phyloP scores from a whole-genome alignment of 2,329 filamentous ascomycete genomes.

The Triangularia setosa region DNA sequence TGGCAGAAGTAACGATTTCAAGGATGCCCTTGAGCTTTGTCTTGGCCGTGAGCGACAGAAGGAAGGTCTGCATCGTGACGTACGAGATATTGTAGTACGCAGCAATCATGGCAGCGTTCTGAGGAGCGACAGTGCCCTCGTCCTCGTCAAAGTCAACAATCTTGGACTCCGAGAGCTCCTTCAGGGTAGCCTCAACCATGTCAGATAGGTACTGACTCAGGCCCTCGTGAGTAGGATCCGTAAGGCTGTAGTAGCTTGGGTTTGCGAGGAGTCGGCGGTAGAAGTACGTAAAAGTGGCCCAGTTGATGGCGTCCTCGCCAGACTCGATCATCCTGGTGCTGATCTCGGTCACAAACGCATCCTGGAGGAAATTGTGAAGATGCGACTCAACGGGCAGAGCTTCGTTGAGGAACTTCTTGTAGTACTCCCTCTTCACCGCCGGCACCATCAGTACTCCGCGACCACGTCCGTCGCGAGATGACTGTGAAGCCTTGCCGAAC shows the following conservation, averaged over 20 bases:
- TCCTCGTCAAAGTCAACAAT: conserved; percentile 95
- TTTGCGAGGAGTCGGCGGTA: conserved; percentile 93
- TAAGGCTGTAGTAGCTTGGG: conserved; percentile 91
- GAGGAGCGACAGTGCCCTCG: conserved; percentile 80
- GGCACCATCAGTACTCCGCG: conserved; percentile 97
- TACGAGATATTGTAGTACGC: conserved; percentile 99
- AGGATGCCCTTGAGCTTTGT: conserved; percentile 97
- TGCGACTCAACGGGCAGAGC: conserved; percentile 94
- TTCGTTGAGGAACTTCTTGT: conserved; percentile 97
- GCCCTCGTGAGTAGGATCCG: conserved; percentile 83
- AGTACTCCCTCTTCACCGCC: conserved; percentile 91
- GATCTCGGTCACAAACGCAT: conserved; percentile 95
- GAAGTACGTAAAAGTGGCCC: conserved; percentile 98
- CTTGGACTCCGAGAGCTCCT: conserved; percentile 86
- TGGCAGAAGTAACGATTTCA: conserved; percentile 94
- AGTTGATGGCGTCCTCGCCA: conserved; percentile 95
- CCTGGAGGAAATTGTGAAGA: conserved; percentile 84
- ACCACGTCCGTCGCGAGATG: conserved; percentile 72
- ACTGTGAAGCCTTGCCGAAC: conserved; percentile 88
- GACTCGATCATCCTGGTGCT: conserved; percentile 94
- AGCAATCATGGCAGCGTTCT: conserved; percentile 96
- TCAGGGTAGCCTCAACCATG: conserved; percentile 86
- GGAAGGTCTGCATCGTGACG: conserved; percentile 98
- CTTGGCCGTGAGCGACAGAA: conserved; percentile 79
- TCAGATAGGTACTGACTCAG: conserved; percentile 94